phyloP scores from a whole-genome alignment of 2,329 filamentous ascomycete genomes.

The Arachnopeziza araneosa region DNA sequence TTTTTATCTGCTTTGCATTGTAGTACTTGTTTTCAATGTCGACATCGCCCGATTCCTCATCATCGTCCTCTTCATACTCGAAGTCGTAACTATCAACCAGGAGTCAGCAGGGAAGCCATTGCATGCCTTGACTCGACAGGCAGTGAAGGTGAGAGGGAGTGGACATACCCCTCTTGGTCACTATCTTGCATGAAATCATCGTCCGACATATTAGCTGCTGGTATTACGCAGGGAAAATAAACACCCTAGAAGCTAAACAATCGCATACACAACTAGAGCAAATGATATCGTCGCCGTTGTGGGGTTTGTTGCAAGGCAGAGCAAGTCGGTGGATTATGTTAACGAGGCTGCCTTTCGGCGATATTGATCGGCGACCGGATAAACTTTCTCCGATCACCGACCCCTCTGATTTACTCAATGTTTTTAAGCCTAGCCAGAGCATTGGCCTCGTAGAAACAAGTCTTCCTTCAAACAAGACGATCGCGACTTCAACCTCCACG shows the following conservation, averaged over 20 bases:
- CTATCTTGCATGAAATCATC: constrained; percentile 90
- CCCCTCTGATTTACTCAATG: neutral
- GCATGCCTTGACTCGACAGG: neutral
- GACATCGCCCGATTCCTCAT: constrained; percentile 81
- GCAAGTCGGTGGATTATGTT: too few species aligned
- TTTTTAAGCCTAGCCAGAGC: neutral
- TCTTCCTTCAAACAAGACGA: too few species aligned
- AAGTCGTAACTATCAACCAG: constrained; percentile 70
- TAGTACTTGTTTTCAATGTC: constrained; percentile 99
- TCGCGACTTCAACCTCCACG: too few species aligned
- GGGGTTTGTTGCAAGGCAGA: too few species aligned
- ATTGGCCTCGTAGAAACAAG: neutral
- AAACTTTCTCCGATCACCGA: neutral
- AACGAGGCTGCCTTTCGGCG: constrained; percentile 1
- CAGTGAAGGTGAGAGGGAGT: neutral
- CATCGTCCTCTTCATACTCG: constrained; percentile 88
- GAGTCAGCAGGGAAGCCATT: constrained; percentile 1
- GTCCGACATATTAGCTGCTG: constrained; percentile 41
- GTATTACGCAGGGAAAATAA: neutral
- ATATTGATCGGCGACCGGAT: neutral
- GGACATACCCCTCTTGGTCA: constrained; percentile 71
- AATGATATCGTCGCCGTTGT: too few species aligned
- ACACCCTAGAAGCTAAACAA: too few species aligned
- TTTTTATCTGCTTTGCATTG: constrained; percentile 96
- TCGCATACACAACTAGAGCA: too few species aligned